Conservation (phyloP, 768 basidiomycete species). For the Boletales sp. region DNA sequence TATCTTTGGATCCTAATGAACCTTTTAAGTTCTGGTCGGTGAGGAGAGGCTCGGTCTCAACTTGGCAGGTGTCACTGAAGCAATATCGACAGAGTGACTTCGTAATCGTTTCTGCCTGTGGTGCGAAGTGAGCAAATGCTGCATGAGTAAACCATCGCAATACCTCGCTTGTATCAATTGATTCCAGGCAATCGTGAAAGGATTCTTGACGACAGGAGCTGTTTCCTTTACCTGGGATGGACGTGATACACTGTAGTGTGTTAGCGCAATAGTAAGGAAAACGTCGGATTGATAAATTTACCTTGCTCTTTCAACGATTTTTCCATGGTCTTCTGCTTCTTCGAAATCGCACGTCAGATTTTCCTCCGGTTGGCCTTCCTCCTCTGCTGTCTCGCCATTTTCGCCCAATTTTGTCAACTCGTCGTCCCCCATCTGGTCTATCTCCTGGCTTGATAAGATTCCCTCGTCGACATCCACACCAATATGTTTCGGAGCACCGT, state of each 20-base stretch:
- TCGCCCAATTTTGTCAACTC: slow-evolving; percentile 16
- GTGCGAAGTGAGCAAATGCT: not conserved
- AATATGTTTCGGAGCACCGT: slow-evolving; percentile 1
- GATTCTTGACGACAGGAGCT: slow-evolving; percentile 7
- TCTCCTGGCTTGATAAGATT: slow-evolving; percentile 32
- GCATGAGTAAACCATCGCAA: not conserved
- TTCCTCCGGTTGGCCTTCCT: slow-evolving; percentile 3
- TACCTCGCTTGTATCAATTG: slow-evolving; percentile 16
- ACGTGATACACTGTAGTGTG: not conserved
- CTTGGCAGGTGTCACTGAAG: slow-evolving; percentile 18
- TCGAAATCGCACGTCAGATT: not conserved
- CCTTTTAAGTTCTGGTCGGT: not conserved
- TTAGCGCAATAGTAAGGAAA: not conserved
- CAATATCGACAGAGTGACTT: slow-evolving; percentile 15
- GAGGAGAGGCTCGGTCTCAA: slow-evolving; percentile 5
- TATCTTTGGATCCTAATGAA: slow-evolving; percentile 7
- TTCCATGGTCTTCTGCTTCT: not conserved
- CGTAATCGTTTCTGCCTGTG: slow-evolving; percentile 24
- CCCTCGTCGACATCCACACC: slow-evolving; percentile 30
- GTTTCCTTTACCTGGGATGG: not conserved
- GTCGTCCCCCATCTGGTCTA: slow-evolving; percentile 25
- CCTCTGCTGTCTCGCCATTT: slow-evolving; percentile 15
- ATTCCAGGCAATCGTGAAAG: slow-evolving; percentile 21
- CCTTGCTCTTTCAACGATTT: not conserved
- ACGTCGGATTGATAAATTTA: not conserved